Conservation (phyloP, 331 rosid genomes). For the Quercus lobata region DNA sequence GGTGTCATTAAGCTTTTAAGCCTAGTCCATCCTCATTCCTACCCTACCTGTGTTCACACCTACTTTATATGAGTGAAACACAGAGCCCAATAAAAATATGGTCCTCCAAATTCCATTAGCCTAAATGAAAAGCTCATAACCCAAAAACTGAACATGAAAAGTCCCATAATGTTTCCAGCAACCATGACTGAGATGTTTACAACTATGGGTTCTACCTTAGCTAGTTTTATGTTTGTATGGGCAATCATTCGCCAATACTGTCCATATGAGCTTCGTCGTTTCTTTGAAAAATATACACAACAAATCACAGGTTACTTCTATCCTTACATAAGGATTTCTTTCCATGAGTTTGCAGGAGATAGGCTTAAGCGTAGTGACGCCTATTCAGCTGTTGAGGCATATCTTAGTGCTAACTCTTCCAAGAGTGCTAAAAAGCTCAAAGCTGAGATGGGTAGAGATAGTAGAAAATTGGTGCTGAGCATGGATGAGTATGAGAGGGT, state of each 20-base stretch:
- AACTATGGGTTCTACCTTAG: slow-evolving; percentile 75
- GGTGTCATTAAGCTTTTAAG: slow-evolving; percentile 13
- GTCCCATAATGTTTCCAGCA: slow-evolving; percentile 29
- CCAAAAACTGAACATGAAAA: background rate
- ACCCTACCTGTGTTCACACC: slow-evolving; percentile 9
- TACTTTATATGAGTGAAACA: background rate
- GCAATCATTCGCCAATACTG: slow-evolving; percentile 77
- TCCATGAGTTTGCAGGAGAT: slow-evolving; percentile 69
- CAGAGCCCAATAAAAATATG: background rate
- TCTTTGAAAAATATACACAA: slow-evolving; percentile 44
- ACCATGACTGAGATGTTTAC: slow-evolving; percentile 65
- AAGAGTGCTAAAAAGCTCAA: slow-evolving; percentile 66
- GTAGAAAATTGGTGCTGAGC: slow-evolving; percentile 52
- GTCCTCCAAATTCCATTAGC: background rate
- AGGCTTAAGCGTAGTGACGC: slow-evolving; percentile 75
- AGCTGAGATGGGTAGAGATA: slow-evolving; percentile 69
- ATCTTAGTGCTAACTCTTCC: slow-evolving; percentile 66
- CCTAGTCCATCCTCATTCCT: slow-evolving; percentile 9
- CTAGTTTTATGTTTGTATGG: slow-evolving; percentile 78
- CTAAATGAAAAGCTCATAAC: no score
- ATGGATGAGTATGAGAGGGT: slow-evolving; percentile 75
- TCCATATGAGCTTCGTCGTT: slow-evolving; percentile 50
- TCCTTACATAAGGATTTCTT: slow-evolving; percentile 61
- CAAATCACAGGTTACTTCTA: slow-evolving; percentile 44
- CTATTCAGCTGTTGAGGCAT: slow-evolving; percentile 65